A percentile compares a stretch with the other conserved stretches of the same genome.
phyloP scores from a whole-genome alignment of 345 rosid genomes.

The Acer saccharum region DNA sequence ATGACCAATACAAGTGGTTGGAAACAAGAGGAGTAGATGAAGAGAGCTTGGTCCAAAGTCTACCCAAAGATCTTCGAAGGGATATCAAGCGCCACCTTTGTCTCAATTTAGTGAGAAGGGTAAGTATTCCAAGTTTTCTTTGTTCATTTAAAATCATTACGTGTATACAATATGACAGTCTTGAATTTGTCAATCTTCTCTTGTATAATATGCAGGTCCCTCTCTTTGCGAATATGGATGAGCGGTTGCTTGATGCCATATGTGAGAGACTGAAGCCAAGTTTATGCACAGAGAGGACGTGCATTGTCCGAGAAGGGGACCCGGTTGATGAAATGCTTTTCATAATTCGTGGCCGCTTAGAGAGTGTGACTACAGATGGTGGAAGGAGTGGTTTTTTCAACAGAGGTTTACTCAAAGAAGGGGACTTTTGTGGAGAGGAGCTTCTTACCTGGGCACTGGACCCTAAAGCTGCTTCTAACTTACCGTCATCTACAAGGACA shows the following conservation, averaged over 20 bases:
- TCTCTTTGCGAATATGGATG: conserved; percentile 86
- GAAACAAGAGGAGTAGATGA: conserved; percentile 82
- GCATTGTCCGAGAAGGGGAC: conserved; percentile 82
- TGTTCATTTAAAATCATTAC: background rate
- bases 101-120: conserved; percentile 81
- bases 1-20: conserved; percentile 78
- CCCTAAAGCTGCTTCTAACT: conserved; percentile 61
- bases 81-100: conserved; percentile 92
- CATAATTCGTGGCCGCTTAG: conserved; percentile 77
- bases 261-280: conserved; percentile 90
- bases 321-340: conserved; percentile 90
- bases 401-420: conserved; percentile 68
- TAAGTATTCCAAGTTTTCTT: conserved; percentile 29
- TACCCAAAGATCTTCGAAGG: conserved; percentile 86
- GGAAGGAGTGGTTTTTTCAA: conserved; percentile 89
- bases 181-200: background rate
- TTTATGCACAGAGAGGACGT: conserved; percentile 69
- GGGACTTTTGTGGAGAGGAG: conserved; percentile 82
- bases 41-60: conserved; percentile 67
- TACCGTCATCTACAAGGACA: conserved; percentile 68
- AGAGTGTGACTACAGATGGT: conserved; percentile 90
- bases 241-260: conserved; percentile 78
- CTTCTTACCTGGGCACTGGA: conserved; percentile 81
- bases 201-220: conserved; percentile 54
- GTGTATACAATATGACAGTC: background rate